Percentiles rank a stretch among this genome's conserved stretches.
phyloP scores from a whole-genome alignment of 495 filamentous ascomycete species.

The Penicillium antarcticum region DNA sequence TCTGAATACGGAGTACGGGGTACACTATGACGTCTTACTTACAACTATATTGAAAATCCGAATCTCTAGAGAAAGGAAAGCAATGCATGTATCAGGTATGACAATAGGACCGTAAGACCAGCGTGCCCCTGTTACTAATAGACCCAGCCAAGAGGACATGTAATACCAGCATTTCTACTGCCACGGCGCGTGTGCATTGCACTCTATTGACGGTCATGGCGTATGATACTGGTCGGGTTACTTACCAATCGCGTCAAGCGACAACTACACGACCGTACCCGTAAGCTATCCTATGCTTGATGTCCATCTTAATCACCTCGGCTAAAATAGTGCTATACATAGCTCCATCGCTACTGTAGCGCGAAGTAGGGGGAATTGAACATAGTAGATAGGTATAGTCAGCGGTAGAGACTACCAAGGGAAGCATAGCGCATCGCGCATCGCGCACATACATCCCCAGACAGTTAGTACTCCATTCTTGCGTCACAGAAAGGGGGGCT shows the following conservation, averaged over 20 bases:
- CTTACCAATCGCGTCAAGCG: not conserved
- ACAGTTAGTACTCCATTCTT: not conserved
- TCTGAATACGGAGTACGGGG: not conserved
- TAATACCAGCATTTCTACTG: not conserved
- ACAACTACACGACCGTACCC: not conserved
- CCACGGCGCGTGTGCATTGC: conserved; percentile 4
- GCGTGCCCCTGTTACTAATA: not conserved
- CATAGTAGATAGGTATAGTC: too few species aligned
- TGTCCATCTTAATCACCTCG: too few species aligned
- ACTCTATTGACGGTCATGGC: not conserved
- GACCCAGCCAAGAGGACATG: not conserved
- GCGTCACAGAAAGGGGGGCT: not conserved
- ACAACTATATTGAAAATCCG: too few species aligned
- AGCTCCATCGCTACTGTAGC: too few species aligned
- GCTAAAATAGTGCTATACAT: too few species aligned
- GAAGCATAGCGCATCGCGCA: too few species aligned
- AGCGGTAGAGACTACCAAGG: too few species aligned
- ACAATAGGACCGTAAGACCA: not conserved
- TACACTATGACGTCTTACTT: not conserved
- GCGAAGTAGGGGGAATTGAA: too few species aligned
- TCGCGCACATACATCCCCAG: too few species aligned
- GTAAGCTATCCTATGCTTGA: not conserved
- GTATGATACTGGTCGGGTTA: not conserved
- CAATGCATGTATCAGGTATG: too few species aligned
- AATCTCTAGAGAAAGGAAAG: too few species aligned